Evolutionary conservation across 495 filamentous ascomycete species (phyloP).

Genomic region (Rhypophila decipiens): DNA sequence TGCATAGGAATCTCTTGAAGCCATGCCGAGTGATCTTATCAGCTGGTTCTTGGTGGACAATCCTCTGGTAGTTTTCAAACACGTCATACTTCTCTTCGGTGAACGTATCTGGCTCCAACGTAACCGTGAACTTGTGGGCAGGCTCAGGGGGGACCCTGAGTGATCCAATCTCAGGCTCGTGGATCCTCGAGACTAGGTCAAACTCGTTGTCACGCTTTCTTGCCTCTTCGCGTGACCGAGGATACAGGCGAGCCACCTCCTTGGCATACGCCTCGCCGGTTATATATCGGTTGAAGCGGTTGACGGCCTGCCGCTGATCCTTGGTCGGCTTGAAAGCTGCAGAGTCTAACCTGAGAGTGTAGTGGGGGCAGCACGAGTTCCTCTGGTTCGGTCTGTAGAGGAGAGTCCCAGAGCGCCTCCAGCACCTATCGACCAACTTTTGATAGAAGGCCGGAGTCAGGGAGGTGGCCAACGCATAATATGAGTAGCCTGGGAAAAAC

Average conservation of each 20-base stretch:
- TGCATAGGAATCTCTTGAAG: slow-evolving; percentile 81
- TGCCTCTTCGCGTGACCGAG: slow-evolving; percentile 75
- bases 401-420: slow-evolving; percentile 78
- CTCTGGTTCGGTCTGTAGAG: slow-evolving; percentile 86
- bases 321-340: slow-evolving; percentile 61
- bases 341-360: slow-evolving; percentile 81
- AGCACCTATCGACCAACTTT: slow-evolving; percentile 74
- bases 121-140: slow-evolving; percentile 71
- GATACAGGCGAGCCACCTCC: slow-evolving; percentile 65
- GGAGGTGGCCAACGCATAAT: slow-evolving; percentile 66
- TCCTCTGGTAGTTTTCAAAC: slow-evolving; percentile 79
- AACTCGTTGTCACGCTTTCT: slow-evolving; percentile 66
- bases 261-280: slow-evolving; percentile 72
- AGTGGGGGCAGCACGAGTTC: slow-evolving; percentile 88
- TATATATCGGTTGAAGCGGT: slow-evolving; percentile 84
- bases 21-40: slow-evolving; percentile 58
- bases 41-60: slow-evolving; percentile 69
- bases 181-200: slow-evolving; percentile 64
- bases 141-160: slow-evolving; percentile 58
- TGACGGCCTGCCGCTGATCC: slow-evolving; percentile 81
- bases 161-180: slow-evolving; percentile 53
- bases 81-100: slow-evolving; percentile 83
- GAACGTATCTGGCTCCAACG: slow-evolving; percentile 69
- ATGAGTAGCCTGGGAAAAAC: slow-evolving; percentile 61
- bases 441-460: slow-evolving; percentile 74